Conservation (phyloP, 2,329 filamentous ascomycete genomes). For the Botrytis fabae region DNA sequence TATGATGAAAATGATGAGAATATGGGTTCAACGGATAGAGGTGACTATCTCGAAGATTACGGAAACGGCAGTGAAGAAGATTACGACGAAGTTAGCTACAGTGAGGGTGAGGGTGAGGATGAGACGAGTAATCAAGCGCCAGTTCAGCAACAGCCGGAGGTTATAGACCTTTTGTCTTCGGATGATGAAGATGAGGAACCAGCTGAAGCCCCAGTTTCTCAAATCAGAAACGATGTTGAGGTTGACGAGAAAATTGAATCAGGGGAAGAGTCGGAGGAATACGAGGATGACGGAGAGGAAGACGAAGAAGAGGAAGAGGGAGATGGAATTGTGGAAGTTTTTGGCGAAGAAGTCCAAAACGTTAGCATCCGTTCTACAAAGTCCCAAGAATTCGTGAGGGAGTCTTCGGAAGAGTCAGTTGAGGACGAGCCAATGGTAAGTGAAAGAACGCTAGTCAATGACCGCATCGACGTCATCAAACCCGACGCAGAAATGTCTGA, state of each 20-base stretch:
- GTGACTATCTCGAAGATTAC: background rate
- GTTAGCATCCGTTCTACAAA: background rate
- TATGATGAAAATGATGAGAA: constrained; percentile 40
- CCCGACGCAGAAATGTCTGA: background rate
- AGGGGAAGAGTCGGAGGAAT: constrained; percentile 20
- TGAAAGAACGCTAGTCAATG: background rate
- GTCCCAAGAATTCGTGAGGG: background rate
- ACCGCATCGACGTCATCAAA: background rate
- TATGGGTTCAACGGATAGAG: background rate
- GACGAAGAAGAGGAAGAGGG: constrained; percentile 16
- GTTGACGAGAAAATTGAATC: constrained; percentile 25
- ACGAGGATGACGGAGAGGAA: constrained; percentile 21
- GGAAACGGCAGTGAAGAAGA: constrained; percentile 22
- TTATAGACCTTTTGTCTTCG: constrained; percentile 41
- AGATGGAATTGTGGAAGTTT: background rate
- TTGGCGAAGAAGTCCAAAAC: background rate
- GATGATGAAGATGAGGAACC: constrained; percentile 27
- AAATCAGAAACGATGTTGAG: constrained; percentile 2
- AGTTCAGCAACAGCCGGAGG: constrained; percentile 27
- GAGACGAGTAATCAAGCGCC: constrained; percentile 33
- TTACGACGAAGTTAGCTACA: constrained; percentile 31
- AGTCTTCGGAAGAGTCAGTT: constrained; percentile 10
- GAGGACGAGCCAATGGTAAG: background rate
- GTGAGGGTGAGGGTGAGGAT: constrained; percentile 35
- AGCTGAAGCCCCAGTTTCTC: background rate